Percentiles rank a stretch among this genome's conserved stretches.
Evolutionary conservation across 1,284 basidiomycete species (phyloP).

Genomic region (Taiwanofungus camphoratus): DNA sequence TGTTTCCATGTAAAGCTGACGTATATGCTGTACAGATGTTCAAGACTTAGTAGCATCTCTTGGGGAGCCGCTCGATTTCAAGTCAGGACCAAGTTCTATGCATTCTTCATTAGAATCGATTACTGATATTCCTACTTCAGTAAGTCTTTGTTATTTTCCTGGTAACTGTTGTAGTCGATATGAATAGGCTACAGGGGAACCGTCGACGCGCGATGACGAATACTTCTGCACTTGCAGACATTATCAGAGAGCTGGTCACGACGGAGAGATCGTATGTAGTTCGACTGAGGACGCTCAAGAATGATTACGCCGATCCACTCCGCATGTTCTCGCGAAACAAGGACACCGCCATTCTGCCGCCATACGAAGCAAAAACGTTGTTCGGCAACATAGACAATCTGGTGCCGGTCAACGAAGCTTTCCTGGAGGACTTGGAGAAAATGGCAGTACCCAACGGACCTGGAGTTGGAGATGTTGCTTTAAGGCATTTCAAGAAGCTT

Average conservation of each 20-base stretch:
- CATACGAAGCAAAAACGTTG: constrained; percentile 87
- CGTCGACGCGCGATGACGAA: constrained; percentile 57
- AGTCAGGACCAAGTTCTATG: constrained; percentile 12
- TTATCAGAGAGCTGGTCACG: constrained; percentile 70
- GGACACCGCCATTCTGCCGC: constrained; percentile 80
- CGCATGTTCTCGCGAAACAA: constrained; percentile 80
- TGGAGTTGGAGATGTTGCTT: constrained; percentile 79
- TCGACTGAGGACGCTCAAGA: constrained; percentile 67
- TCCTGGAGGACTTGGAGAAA: constrained; percentile 80
- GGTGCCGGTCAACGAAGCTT: constrained; percentile 82
- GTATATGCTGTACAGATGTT: constrained; percentile 46
- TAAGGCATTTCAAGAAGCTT: constrained; percentile 79
- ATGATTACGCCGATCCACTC: constrained; percentile 86
- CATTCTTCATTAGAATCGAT: constrained; percentile 12
- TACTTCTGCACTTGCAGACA: constrained; percentile 56
- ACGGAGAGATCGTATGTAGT: constrained; percentile 78
- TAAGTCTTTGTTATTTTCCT: constrained; percentile 7
- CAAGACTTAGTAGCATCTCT: constrained; percentile 74
- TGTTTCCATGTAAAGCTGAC: background rate
- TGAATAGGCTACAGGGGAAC: constrained; percentile 16
- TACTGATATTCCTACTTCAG: constrained; percentile 13
- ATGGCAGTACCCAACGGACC: constrained; percentile 59
- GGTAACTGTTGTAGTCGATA: background rate
- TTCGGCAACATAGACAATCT: constrained; percentile 94
- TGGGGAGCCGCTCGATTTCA: constrained; percentile 54